A percentile compares a stretch with the other conserved stretches of the same genome.
Conservation (phyloP, 2,329 filamentous ascomycete genomes). For the Apiospora malaysiana region DNA sequence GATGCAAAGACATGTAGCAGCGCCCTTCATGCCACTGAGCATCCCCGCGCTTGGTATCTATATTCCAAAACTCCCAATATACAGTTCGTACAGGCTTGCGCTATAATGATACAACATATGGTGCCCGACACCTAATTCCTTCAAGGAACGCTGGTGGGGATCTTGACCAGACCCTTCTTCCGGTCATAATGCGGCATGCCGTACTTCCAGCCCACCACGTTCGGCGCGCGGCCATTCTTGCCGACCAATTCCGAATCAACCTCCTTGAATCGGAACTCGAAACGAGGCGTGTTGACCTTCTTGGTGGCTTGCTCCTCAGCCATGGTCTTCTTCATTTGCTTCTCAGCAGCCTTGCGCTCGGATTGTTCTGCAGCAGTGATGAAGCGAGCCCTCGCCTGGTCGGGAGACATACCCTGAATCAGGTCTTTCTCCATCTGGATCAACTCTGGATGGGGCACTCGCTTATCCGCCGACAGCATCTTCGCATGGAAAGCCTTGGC, state of each 20-base stretch:
- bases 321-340: slow-evolving; percentile 42
- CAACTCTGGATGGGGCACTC: slow-evolving; percentile 68
- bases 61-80: slow-evolving; percentile 16
- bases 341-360: slow-evolving; percentile 49
- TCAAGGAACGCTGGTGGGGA: slow-evolving; percentile 67
- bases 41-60: slow-evolving; percentile 1
- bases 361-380: slow-evolving; percentile 44
- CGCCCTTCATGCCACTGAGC: slow-evolving; percentile 1
- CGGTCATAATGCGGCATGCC: slow-evolving; percentile 68
- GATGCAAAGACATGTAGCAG: background rate
- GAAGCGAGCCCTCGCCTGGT: slow-evolving; percentile 49
- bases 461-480: slow-evolving; percentile 64
- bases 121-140: background rate
- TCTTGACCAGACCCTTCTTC: slow-evolving; percentile 69
- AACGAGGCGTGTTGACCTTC: slow-evolving; percentile 56
- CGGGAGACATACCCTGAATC: slow-evolving; percentile 42
- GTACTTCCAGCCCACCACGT: slow-evolving; percentile 66
- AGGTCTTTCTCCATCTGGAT: slow-evolving; percentile 60
- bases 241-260: slow-evolving; percentile 64
- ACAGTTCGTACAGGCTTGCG: slow-evolving; percentile 22
- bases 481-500: slow-evolving; percentile 67
- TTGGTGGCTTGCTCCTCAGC: slow-evolving; percentile 46
- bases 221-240: slow-evolving; percentile 55
- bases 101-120: slow-evolving; percentile 28
- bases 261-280: slow-evolving; percentile 68